phyloP scores from a whole-genome alignment of 1,139 yeast species.

The Arxiozyma telluris region DNA sequence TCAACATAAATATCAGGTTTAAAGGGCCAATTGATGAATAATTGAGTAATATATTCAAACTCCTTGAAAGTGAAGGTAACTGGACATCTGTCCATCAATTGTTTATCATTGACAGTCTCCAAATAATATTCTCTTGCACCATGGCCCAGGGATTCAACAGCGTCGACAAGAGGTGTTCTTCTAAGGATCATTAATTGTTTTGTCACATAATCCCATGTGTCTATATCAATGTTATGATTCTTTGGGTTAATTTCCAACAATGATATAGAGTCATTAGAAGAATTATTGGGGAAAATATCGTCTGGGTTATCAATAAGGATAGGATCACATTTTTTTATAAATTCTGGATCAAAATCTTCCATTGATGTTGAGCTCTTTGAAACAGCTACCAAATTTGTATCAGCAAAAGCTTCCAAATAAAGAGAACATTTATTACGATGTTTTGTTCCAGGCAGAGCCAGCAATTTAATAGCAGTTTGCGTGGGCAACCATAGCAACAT shows the following conservation, averaged over 20 bases:
- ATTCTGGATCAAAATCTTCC: slow-evolving; percentile 12
- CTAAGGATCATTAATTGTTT: slow-evolving; percentile 53
- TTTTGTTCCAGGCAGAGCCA: slow-evolving; percentile 41
- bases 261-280: slow-evolving; percentile 20
- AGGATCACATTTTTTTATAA: slow-evolving; percentile 22
- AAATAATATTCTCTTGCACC: slow-evolving; percentile 67
- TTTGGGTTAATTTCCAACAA: slow-evolving; percentile 57
- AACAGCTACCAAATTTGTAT: slow-evolving; percentile 43
- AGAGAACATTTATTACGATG: slow-evolving; percentile 51
- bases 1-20: slow-evolving; percentile 47
- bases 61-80: slow-evolving; percentile 48
- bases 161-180: slow-evolving; percentile 40
- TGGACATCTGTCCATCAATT: slow-evolving; percentile 39
- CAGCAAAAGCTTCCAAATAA: slow-evolving; percentile 52
- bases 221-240: slow-evolving; percentile 36
- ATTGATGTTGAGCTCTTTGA: slow-evolving; percentile 26
- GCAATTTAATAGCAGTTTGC: slow-evolving; percentile 50
- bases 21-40: slow-evolving; percentile 74
- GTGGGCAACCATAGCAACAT: slow-evolving; percentile 59
- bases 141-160: slow-evolving; percentile 57
- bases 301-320: slow-evolving; percentile 17
- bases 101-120: slow-evolving; percentile 32
- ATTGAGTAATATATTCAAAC: slow-evolving; percentile 40
- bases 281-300: slow-evolving; percentile 5
- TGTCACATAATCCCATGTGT: slow-evolving; percentile 57